These are phyloP conservation scores for Haplosporangium sp. DNA, from an alignment of 371 early-diverging fungal species.

Conservation along the genomic window DNA sequence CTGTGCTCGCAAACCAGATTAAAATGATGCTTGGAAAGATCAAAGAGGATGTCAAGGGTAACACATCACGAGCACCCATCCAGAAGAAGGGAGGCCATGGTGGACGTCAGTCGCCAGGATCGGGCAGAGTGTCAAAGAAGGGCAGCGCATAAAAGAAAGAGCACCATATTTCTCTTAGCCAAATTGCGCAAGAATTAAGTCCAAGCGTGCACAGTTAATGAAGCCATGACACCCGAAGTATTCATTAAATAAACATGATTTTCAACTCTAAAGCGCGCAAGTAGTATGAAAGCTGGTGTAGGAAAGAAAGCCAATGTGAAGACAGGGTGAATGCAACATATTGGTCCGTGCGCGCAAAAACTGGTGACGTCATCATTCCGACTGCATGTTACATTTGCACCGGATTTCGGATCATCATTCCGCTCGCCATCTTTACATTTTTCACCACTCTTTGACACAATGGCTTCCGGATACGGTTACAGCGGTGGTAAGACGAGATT, in stretches of 20 bases:
- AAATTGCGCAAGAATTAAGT: no score
- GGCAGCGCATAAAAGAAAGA: neutral
- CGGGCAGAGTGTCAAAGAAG: conserved; percentile 7
- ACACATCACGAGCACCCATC: conserved; percentile 43
- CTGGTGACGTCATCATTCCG: neutral
- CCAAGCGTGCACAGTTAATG: no score
- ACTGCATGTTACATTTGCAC: no score
- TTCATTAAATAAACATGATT: no score
- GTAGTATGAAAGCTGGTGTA: no score
- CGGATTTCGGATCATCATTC: conserved; percentile 3
- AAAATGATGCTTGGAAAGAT: conserved; percentile 69
- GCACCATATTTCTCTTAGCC: no score
- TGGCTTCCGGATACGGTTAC: conserved; percentile 63
- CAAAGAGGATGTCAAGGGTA: conserved; percentile 57
- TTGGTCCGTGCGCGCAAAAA: neutral
- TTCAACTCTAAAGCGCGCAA: no score
- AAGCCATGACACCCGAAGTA: no score
- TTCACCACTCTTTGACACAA: conserved; percentile 17
- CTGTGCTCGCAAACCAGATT: conserved; percentile 73
- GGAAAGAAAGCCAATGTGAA: no score
- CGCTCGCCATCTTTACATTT: conserved; percentile 5
- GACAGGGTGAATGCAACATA: neutral
- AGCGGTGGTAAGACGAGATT: conserved; percentile 54
- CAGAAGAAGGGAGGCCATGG: conserved; percentile 36
- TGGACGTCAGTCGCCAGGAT: conserved; percentile 33